phyloP scores from a whole-genome alignment of 768 basidiomycete genomes.

The Podaxis sp. region DNA sequence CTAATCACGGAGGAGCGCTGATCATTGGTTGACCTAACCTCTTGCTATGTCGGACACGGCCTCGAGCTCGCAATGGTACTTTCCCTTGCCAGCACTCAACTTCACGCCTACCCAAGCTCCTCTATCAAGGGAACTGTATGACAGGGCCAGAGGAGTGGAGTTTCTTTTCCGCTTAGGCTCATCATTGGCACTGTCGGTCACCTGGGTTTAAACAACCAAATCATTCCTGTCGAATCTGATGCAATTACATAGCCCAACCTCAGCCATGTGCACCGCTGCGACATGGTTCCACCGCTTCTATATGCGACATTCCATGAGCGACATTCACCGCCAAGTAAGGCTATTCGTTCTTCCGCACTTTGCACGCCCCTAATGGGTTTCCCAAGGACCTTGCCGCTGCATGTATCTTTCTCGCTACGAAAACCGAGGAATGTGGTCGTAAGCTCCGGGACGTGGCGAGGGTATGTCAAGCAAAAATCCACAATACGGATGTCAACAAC shows the following conservation, averaged over 20 bases:
- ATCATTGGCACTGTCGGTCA: conserved; percentile 71
- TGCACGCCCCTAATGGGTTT: conserved; percentile 15
- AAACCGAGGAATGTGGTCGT: conserved; percentile 86
- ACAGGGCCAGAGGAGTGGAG: conserved; percentile 79
- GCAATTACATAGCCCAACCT: conserved; percentile 55
- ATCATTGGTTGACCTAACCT: conserved; percentile 18
- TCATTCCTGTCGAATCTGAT: conserved; percentile 18
- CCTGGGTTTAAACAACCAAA: conserved; percentile 14
- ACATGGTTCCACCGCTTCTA: conserved; percentile 93
- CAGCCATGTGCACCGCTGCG: conserved; percentile 83
- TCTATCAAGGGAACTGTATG: conserved; percentile 72
- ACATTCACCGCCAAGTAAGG: conserved; percentile 75
- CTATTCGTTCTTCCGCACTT: conserved; percentile 15
- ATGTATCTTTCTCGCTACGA: conserved; percentile 88
- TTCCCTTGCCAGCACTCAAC: conserved; percentile 57
- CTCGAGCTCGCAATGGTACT: conserved; percentile 64
- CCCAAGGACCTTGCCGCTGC: conserved; percentile 79
- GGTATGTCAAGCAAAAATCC: conserved; percentile 70
- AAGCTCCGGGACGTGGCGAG: conserved; percentile 85
- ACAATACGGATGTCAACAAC: conserved; percentile 50
- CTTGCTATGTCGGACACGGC: conserved; percentile 1
- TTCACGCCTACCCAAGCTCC: conserved; percentile 59
- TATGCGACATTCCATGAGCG: conserved; percentile 83
- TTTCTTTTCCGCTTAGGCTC: conserved; percentile 83
- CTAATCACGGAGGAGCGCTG: background rate